Conservation (phyloP, 805 yeast species). For the Zygosaccharomyces lentus region DNA sequence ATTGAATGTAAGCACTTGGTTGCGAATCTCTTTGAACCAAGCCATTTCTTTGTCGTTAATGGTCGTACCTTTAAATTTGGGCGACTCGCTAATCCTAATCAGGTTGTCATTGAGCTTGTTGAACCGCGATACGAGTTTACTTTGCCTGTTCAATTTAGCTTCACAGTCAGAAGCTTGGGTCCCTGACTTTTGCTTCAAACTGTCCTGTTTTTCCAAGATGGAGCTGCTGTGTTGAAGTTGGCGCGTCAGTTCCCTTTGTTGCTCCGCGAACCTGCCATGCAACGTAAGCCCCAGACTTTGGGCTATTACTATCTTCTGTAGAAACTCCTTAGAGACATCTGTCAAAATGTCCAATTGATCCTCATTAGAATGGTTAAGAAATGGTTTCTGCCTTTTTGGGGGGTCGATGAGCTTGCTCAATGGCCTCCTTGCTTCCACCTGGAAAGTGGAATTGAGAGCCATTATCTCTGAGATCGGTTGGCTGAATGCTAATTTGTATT, state of each 20-base stretch:
- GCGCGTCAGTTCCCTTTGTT: conserved; percentile 40
- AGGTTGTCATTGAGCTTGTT: conserved; percentile 29
- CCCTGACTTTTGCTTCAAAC: conserved; percentile 15
- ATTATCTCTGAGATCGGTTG: conserved; percentile 26
- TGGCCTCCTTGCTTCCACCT: conserved; percentile 15
- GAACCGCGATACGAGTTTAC: conserved; percentile 25
- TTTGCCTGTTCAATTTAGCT: conserved; percentile 33
- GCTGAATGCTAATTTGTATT: conserved; percentile 13
- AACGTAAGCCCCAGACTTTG: conserved; percentile 36
- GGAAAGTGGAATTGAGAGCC: conserved; percentile 16
- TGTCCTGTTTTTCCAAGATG: conserved; percentile 17
- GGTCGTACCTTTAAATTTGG: conserved; percentile 25
- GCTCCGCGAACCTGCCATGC: conserved; percentile 37
- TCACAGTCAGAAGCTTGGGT: conserved; percentile 18
- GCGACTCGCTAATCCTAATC: conserved; percentile 17
- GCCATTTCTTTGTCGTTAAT: conserved; percentile 40
- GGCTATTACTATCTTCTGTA: conserved; percentile 22
- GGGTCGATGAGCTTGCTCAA: conserved; percentile 20
- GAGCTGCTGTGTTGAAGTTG: conserved; percentile 37
- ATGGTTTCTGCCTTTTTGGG: conserved; percentile 20
- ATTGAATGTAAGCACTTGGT: conserved; percentile 33
- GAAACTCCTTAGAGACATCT: conserved; percentile 21
- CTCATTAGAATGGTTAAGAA: conserved; percentile 26
- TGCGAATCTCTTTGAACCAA: conserved; percentile 45
- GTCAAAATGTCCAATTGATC: conserved; percentile 27